Base-by-base conservation (phyloP, 371 early-diverging fungal genomes). In the Mucor plumbeus region DNA sequence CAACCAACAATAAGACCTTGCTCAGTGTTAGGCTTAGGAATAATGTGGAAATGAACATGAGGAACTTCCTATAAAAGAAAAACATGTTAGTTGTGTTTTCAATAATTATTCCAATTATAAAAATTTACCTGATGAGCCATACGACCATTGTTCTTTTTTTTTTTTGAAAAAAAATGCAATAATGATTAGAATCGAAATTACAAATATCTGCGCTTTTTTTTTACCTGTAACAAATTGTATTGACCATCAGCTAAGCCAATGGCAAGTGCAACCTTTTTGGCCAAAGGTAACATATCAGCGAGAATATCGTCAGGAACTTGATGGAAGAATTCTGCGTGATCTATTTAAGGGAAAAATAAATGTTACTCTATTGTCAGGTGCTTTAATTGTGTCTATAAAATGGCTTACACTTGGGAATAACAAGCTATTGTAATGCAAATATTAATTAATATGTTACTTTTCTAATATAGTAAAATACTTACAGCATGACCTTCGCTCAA, bases 21-120 rank as follows among this genome's bases (percentile, higher is more conserved):
- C 6, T 83, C 80, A 9, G 74, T 77, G 53, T 74, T 83, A 39
- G 90, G 88, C 84, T 94, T 94, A 36, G 95, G 95, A 68, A 95
- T 95, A 54, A 95, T 81, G 71, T 97, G 97, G 84, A 95, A 95
- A 70, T 97, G 97, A 19, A 95, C 97, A 70, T 97, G 97, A 53
- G 85, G 87, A 13, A 96, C 94, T 47, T 84, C 89, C 81, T 81
- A 63, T n/a, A 35, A 53, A 38, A 39, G 15, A 59, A 50, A 50
- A 50, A 50, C 13, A 50, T 50, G 50, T 50, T 50, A 50, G 50
- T 50, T 50, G 50, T 11, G 1, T 50, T 50, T 7, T 44, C 15
- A 44, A 15, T 5, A 21, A 11, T 14, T 5, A n/a, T 35, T 7
- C 4, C 35, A 55, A 15, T 64, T 39, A 76, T 19, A 57, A 11